A percentile compares a stretch with the other conserved stretches of the same genome.
phyloP scores from a whole-genome alignment of 1,139 yeast species.

The Zhuliangozyma parablackwelliae region DNA sequence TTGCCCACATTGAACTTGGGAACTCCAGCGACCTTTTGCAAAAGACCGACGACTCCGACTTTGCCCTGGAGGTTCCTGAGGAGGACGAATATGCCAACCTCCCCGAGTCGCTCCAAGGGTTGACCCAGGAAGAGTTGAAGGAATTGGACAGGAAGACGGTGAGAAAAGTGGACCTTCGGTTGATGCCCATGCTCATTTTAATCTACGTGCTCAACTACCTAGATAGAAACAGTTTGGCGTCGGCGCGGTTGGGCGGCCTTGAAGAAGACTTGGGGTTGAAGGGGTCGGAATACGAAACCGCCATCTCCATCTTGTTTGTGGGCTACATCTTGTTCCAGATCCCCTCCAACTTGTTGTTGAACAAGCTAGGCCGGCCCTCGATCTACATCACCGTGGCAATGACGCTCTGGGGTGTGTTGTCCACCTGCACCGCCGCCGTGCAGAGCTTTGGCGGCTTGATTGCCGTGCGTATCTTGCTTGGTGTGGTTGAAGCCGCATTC shows the following conservation, averaged over 20 bases:
- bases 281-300: constrained; percentile 51
- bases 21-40: neutral
- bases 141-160: constrained; percentile 36
- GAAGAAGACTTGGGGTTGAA: constrained; percentile 46
- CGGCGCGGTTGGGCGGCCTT: constrained; percentile 57
- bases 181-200: constrained; percentile 53
- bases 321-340: constrained; percentile 61
- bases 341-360: constrained; percentile 48
- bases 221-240: constrained; percentile 60
- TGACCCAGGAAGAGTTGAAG: constrained; percentile 33
- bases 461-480: constrained; percentile 33
- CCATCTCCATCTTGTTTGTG: constrained; percentile 54
- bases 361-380: constrained; percentile 49
- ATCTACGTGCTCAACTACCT: constrained; percentile 51
- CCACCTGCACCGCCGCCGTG: constrained; percentile 36
- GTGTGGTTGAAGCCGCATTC: constrained; percentile 56
- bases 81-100: constrained; percentile 11
- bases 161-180: constrained; percentile 47
- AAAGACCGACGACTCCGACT: constrained; percentile 4
- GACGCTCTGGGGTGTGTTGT: constrained; percentile 51
- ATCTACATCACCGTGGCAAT: constrained; percentile 46
- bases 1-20: constrained; percentile 7
- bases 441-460: constrained; percentile 29
- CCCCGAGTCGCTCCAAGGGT: constrained; percentile 31
- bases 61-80: constrained; percentile 2